These are phyloP conservation scores for Phaseolus coccineus DNA, from an alignment of 331 rosid species.

Conservation along the genomic window DNA sequence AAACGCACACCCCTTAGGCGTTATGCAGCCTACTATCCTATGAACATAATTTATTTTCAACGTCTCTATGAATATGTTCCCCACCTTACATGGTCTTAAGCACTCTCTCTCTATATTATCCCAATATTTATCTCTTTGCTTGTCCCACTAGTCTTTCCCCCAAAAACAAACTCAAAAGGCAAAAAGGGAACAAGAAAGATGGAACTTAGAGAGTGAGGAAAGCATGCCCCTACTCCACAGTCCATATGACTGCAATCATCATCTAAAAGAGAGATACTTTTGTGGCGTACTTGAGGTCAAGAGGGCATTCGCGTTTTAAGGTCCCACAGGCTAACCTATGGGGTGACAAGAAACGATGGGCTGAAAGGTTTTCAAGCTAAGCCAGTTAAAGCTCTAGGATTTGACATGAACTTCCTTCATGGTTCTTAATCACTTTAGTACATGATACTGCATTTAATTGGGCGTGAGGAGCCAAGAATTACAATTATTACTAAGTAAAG, in stretches of 20 bases:
- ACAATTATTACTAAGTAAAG: constrained; percentile 55
- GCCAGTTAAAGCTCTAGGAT: constrained; percentile 60
- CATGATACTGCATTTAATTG: constrained; percentile 49
- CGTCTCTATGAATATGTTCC: constrained; percentile 84
- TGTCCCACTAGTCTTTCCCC: constrained; percentile 48
- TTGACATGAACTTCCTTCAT: constrained; percentile 73
- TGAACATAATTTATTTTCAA: constrained; percentile 70
- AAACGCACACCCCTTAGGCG: constrained; percentile 49
- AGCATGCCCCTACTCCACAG: constrained; percentile 67
- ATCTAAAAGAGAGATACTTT: constrained; percentile 71
- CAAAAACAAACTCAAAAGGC: constrained; percentile 56
- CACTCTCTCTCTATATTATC: constrained; percentile 49
- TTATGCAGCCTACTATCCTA: constrained; percentile 63
- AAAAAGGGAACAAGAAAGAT: constrained; percentile 47
- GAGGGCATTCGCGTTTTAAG: constrained; percentile 66
- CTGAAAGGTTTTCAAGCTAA: constrained; percentile 73
- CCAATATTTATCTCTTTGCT: constrained; percentile 55
- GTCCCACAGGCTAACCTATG: constrained; percentile 63
- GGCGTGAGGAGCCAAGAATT: constrained; percentile 37
- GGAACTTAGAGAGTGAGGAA: constrained; percentile 53
- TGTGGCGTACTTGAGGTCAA: constrained; percentile 74
- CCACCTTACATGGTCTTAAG: constrained; percentile 90
- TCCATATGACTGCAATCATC: constrained; percentile 84
- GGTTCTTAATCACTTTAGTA: constrained; percentile 42
- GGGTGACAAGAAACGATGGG: constrained; percentile 85